phyloP scores from a whole-genome alignment of 2,329 filamentous ascomycete species.

The Colletotrichum sp. region DNA sequence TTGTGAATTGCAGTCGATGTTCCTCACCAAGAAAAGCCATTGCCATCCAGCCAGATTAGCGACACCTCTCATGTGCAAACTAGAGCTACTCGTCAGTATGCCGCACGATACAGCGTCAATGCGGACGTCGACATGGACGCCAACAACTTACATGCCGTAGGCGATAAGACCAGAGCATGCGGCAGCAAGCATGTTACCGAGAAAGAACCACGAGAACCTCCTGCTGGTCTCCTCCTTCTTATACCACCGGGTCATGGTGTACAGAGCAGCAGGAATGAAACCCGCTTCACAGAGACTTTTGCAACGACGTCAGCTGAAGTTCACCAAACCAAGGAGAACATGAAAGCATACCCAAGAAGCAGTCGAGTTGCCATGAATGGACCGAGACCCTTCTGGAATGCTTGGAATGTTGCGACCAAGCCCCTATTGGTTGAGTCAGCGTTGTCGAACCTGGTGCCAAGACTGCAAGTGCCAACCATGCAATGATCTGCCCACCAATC shows the following conservation, averaged over 20 bases:
- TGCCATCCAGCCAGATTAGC: conserved; percentile 34
- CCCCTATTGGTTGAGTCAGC: conserved; percentile 27
- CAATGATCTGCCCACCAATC: conserved; percentile 47
- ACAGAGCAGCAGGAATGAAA: conserved; percentile 51
- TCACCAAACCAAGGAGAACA: background rate
- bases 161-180: conserved; percentile 45
- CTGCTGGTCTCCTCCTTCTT: conserved; percentile 49
- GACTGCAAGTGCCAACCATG: conserved; percentile 34
- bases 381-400: conserved; percentile 34
- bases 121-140: background rate
- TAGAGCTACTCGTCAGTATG: background rate
- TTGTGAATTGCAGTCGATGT: background rate
- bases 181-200: conserved; percentile 46
- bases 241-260: conserved; percentile 52
- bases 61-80: conserved; percentile 36
- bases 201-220: conserved; percentile 47
- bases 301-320: background rate
- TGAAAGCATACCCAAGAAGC: conserved; percentile 26
- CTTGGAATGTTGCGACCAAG: conserved; percentile 38
- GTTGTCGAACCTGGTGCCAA: conserved; percentile 30
- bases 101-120: background rate
- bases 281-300: conserved; percentile 37
- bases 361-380: conserved; percentile 41
- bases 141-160: conserved; percentile 38
- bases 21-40: conserved; percentile 34